Conservation (phyloP, 2,329 filamentous ascomycete species). For the Parastagonospora nodorum region DNA sequence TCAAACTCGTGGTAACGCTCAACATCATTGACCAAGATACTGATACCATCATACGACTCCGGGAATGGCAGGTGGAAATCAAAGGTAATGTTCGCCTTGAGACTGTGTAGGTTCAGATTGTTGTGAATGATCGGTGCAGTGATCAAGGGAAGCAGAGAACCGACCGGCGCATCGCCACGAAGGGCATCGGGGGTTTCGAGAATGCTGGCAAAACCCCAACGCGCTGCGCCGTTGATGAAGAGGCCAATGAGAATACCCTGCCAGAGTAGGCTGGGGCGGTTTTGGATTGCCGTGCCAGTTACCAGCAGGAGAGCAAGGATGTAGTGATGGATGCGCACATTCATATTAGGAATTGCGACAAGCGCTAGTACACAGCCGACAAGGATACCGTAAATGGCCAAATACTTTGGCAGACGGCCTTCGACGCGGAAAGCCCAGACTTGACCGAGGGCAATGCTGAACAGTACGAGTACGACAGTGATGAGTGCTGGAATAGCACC, state of each 20-base stretch:
- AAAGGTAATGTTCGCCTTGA: conserved; percentile 65
- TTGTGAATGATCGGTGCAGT: conserved; percentile 48
- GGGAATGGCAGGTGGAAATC: conserved; percentile 57
- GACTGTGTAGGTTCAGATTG: conserved; percentile 49
- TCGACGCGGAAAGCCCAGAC: conserved; percentile 86
- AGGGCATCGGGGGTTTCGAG: conserved; percentile 80
- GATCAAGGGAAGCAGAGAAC: conserved; percentile 63
- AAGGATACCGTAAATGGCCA: conserved; percentile 77
- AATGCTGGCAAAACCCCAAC: conserved; percentile 91
- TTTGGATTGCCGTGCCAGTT: conserved; percentile 87
- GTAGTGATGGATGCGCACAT: conserved; percentile 92
- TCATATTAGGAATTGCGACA: conserved; percentile 74
- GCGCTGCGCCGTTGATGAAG: conserved; percentile 90
- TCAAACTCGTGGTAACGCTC: conserved; percentile 75
- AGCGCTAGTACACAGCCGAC: conserved; percentile 71
- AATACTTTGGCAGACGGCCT: conserved; percentile 76
- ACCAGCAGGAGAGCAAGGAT: conserved; percentile 85
- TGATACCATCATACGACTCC: conserved; percentile 71
- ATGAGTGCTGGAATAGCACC: conserved; percentile 84
- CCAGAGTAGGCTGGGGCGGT: conserved; percentile 80
- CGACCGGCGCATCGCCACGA: conserved; percentile 59
- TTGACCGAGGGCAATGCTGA: conserved; percentile 72
- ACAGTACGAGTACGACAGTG: conserved; percentile 73
- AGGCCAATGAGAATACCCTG: conserved; percentile 89
- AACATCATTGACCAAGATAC: conserved; percentile 83